phyloP scores from a whole-genome alignment of 768 basidiomycete genomes.

The Tephrocybe sp. region DNA sequence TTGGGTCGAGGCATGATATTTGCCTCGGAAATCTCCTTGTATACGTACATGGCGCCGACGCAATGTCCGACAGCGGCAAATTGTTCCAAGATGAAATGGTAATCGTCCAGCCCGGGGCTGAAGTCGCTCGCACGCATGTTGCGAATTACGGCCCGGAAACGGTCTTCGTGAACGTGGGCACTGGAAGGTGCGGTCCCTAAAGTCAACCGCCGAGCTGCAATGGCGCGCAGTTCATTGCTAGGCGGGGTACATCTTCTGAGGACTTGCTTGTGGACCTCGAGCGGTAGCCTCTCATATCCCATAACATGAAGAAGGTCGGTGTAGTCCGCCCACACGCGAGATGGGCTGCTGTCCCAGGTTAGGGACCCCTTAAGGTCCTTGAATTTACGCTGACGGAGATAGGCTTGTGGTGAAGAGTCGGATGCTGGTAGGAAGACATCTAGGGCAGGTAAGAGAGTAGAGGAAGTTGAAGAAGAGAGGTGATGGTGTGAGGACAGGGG shows the following conservation, averaged over 20 bases:
- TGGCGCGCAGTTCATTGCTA: slow-evolving; percentile 41
- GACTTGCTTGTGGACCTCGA: slow-evolving; percentile 68
- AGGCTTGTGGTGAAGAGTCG: slow-evolving; percentile 9
- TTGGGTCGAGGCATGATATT: slow-evolving; percentile 49
- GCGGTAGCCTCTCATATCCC: slow-evolving; percentile 51
- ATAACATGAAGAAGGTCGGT: slow-evolving; percentile 50
- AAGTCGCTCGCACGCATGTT: slow-evolving; percentile 63
- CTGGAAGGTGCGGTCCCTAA: slow-evolving; percentile 32
- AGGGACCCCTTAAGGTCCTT: slow-evolving; percentile 33
- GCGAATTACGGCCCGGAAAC: slow-evolving; percentile 65
- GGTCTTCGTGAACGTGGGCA: slow-evolving; percentile 62
- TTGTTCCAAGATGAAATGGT: slow-evolving; percentile 71
- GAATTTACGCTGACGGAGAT: slow-evolving; percentile 18
- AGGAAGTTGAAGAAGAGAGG: slow-evolving; percentile 13
- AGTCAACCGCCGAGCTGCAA: slow-evolving; percentile 41
- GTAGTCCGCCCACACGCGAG: slow-evolving; percentile 68
- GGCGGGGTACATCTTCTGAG: slow-evolving; percentile 65
- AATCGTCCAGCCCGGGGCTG: slow-evolving; percentile 60
- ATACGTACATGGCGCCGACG: slow-evolving; percentile 57
- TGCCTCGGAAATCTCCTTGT: slow-evolving; percentile 51
- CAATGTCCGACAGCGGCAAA: slow-evolving; percentile 78
- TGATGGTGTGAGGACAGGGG: slow-evolving; percentile 14
- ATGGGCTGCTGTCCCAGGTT: slow-evolving; percentile 35
- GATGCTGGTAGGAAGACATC: slow-evolving; percentile 2
- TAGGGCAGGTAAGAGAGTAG: slow-evolving; percentile 10